Conservation (phyloP, 306 rosid genomes). For the Cicer arietinum region DNA sequence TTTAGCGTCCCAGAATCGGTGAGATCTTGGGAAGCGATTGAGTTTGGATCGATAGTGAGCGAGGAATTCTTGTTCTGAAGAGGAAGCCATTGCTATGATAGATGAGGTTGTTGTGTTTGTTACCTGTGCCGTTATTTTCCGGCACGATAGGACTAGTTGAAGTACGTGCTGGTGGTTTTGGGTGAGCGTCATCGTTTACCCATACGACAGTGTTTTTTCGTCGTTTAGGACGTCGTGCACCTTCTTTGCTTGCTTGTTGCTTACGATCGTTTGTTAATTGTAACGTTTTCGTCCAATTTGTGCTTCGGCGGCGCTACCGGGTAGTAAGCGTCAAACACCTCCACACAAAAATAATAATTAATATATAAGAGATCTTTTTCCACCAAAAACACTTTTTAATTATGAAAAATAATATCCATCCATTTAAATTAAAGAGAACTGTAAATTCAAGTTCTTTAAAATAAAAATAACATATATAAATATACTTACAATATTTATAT, state of each 20-base stretch:
- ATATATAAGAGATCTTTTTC: too few species aligned
- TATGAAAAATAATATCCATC: too few species aligned
- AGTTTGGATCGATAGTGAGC: constrained; percentile 49
- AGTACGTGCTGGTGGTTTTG: constrained; percentile 40
- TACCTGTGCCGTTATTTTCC: constrained; percentile 56
- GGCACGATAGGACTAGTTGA: constrained; percentile 52
- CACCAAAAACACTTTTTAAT: too few species aligned
- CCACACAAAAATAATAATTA: too few species aligned
- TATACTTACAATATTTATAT: too few species aligned
- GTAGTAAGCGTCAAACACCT: too few species aligned
- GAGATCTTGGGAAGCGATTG: constrained; percentile 55
- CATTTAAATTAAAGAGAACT: too few species aligned
- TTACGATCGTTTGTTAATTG: not conserved
- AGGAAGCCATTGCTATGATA: constrained; percentile 60
- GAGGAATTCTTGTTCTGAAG: constrained; percentile 55
- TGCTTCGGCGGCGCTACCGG: too few species aligned
- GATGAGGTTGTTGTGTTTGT: constrained; percentile 49
- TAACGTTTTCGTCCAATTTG: not conserved
- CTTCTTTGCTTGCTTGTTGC: too few species aligned
- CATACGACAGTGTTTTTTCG: not conserved
- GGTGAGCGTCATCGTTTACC: constrained; percentile 31
- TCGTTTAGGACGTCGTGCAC: not conserved
- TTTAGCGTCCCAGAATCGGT: constrained; percentile 51
- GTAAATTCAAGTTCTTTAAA: too few species aligned
- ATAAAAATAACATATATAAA: too few species aligned